Conservation (phyloP, 2,329 filamentous ascomycete genomes). For the Tolypocladium endophyticum region DNA sequence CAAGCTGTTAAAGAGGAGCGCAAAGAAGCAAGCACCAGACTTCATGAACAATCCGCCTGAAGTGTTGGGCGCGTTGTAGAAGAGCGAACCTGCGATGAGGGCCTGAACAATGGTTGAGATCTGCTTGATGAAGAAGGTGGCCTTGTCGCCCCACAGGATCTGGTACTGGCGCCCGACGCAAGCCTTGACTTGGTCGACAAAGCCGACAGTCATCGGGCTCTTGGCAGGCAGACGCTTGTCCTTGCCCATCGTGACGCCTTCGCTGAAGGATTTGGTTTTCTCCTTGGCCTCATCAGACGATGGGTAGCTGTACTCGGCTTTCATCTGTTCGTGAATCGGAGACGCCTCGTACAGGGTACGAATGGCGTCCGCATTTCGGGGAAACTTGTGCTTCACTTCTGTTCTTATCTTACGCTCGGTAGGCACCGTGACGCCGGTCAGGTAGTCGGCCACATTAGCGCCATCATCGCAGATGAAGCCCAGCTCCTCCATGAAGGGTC, state of each 20-base stretch:
- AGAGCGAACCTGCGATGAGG: slow-evolving; percentile 54
- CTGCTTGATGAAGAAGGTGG: slow-evolving; percentile 54
- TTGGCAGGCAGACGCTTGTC: slow-evolving; percentile 38
- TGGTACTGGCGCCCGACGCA: slow-evolving; percentile 52
- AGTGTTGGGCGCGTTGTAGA: slow-evolving; percentile 51
- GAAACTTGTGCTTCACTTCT: slow-evolving; percentile 28
- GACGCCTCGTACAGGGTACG: slow-evolving; percentile 40
- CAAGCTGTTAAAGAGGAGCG: slow-evolving; percentile 51
- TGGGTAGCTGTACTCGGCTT: slow-evolving; percentile 46
- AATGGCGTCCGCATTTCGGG: slow-evolving; percentile 33
- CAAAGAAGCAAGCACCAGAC: slow-evolving; percentile 53
- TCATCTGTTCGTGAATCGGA: slow-evolving; percentile 37
- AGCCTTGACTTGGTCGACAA: slow-evolving; percentile 43
- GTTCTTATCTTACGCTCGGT: slow-evolving; percentile 53
- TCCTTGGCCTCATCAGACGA: slow-evolving; percentile 34
- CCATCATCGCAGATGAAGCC: slow-evolving; percentile 53
- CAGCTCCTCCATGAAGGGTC: slow-evolving; percentile 52
- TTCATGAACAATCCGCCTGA: slow-evolving; percentile 54
- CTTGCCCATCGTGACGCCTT: slow-evolving; percentile 43
- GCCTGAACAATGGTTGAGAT: slow-evolving; percentile 46
- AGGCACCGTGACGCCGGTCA: slow-evolving; percentile 56
- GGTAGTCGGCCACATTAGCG: slow-evolving; percentile 54
- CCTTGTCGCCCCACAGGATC: slow-evolving; percentile 54
- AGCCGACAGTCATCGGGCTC: slow-evolving; percentile 46
- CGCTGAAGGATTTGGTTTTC: slow-evolving; percentile 41